These are phyloP conservation scores for Podospora tetraspora DNA, from an alignment of 495 filamentous ascomycete genomes.

Conservation along the genomic window DNA sequence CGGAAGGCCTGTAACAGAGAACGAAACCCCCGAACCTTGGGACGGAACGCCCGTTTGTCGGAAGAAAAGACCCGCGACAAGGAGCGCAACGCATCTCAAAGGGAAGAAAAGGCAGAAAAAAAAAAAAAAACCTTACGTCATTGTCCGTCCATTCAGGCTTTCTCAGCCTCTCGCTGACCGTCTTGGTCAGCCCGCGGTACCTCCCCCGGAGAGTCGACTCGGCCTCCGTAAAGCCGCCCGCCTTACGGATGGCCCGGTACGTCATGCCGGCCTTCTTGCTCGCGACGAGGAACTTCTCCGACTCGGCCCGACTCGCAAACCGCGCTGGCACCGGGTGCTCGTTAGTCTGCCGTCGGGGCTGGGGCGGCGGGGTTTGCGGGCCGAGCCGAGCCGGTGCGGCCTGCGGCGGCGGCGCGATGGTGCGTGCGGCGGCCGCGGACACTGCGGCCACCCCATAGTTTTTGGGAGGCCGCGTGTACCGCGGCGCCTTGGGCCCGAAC, in stretches of 20 bases:
- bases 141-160: conserved; percentile 70
- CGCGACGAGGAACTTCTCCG: conserved; percentile 61
- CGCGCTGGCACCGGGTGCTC: not conserved
- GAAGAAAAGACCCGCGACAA: not conserved
- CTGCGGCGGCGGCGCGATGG: not conserved
- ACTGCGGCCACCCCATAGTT: not conserved
- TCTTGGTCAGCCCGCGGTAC: conserved; percentile 73
- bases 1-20: too few relatives aligned
- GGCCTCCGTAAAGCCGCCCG: conserved; percentile 65
- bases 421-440: not conserved
- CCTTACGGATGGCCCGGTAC: conserved; percentile 70
- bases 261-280: conserved; percentile 61
- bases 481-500: not conserved
- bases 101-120: not conserved
- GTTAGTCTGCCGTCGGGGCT: not conserved
- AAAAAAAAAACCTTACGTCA: conserved; percentile 60
- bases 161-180: conserved; percentile 64
- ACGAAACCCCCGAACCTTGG: not conserved
- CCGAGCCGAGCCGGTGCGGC: not conserved
- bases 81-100: not conserved
- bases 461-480: not conserved
- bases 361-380: not conserved
- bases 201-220: conserved; percentile 85
- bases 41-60: not conserved
- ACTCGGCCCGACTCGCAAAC: conserved; percentile 17